Conservation (phyloP, 805 yeast genomes). For the Vanderwaltozyma tropicalis region DNA sequence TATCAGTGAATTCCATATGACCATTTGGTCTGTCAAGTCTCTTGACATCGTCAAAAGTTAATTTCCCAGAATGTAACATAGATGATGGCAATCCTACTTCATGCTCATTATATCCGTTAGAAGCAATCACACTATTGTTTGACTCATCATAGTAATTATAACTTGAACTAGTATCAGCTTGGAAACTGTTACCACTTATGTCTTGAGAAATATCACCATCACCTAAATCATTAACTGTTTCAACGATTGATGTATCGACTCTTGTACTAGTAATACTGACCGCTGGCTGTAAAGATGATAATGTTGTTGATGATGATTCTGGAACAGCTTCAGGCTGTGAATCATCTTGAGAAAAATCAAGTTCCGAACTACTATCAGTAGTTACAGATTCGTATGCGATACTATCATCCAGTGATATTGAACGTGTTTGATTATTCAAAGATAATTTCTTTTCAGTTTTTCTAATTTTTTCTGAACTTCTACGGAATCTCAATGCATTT, state of each 20-base stretch:
- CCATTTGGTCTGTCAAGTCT: conserved; percentile 40
- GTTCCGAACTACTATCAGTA: neutral
- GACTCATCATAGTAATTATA: neutral
- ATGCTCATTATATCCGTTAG: neutral
- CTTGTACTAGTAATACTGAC: conserved; percentile 1
- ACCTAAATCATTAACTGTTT: conserved; percentile 9
- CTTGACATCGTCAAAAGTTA: conserved; percentile 28
- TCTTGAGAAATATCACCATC: conserved; percentile 11
- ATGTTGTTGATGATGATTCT: neutral
- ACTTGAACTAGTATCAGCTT: neutral
- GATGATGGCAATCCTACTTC: conserved; percentile 5
- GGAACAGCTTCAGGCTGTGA: neutral
- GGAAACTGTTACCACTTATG: conserved; percentile 1
- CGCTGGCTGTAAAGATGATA: conserved; percentile 3
- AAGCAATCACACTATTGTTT: neutral
- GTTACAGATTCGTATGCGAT: neutral
- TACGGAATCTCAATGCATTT: neutral
- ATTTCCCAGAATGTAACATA: conserved; percentile 24
- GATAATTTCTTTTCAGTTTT: too few species aligned
- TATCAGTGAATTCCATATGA: conserved; percentile 54
- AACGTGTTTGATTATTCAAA: too few species aligned
- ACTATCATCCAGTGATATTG: neutral
- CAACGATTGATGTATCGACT: conserved; percentile 3
- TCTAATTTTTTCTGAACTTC: neutral
- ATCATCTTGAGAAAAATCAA: neutral